Evolutionary conservation across 202 grass and related monocot genomes (phyloP).

Genomic region (Carex arenaria): DNA sequence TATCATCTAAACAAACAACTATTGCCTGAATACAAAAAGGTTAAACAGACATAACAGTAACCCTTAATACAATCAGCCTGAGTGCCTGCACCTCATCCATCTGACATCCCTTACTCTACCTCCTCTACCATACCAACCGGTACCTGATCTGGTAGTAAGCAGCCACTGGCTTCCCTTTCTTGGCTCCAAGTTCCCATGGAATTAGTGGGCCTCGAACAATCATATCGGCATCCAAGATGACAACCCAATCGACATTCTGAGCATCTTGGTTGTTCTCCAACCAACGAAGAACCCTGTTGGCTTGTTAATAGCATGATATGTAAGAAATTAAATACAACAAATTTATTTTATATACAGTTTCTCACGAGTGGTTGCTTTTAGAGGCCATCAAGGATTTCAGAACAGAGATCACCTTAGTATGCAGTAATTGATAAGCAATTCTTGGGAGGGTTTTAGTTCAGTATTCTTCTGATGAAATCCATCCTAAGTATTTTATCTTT

Average conservation of each 20-base stretch:
- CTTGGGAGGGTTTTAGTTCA: neutral
- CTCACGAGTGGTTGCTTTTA: neutral
- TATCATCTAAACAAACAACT: too few relatives aligned
- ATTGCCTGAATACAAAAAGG: too few relatives aligned
- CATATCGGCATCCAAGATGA: conserved; percentile 91
- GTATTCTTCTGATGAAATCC: neutral
- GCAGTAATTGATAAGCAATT: neutral
- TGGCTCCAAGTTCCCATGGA: conserved; percentile 86
- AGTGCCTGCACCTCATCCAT: too few relatives aligned
- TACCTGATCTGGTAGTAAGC: conserved; percentile 42
- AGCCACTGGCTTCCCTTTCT: conserved; percentile 85
- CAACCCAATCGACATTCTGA: conserved; percentile 78
- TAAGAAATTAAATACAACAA: conserved; percentile 24
- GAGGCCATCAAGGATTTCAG: neutral
- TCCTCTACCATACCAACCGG: too few relatives aligned
- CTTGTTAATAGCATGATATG: conserved; percentile 96
- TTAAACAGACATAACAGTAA: too few relatives aligned
- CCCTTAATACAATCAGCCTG: too few relatives aligned
- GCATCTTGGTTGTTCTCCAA: conserved; percentile 75
- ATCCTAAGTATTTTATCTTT: neutral
- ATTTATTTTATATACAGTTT: neutral
- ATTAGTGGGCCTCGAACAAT: conserved; percentile 80
- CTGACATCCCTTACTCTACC: too few relatives aligned
- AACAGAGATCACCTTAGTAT: neutral
- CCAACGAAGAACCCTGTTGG: conserved; percentile 87